A percentile compares a stretch with the other conserved stretches of the same genome.
Conservation (phyloP, 495 filamentous ascomycete species). For the Letharia columbiana region DNA sequence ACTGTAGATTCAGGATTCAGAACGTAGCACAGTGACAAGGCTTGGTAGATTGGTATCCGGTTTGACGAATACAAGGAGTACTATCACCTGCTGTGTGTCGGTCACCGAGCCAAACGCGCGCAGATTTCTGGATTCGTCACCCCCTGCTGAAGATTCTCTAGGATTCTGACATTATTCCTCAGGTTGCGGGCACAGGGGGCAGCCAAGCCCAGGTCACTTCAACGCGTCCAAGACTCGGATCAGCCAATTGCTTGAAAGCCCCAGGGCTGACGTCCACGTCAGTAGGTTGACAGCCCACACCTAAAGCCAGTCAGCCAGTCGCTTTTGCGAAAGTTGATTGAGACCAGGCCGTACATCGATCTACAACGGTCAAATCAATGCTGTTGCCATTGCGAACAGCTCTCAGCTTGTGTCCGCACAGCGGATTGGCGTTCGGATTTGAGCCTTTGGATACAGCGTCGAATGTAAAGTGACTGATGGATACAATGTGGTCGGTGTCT, state of each 20-base stretch:
- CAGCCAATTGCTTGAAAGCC: conserved; percentile 54
- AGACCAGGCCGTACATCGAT: conserved; percentile 47
- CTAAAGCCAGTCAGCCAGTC: conserved; percentile 7
- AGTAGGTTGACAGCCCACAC: conserved; percentile 47
- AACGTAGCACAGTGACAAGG: neutral
- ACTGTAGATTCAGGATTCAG: neutral
- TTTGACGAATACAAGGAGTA: neutral
- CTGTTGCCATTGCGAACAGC: conserved; percentile 44
- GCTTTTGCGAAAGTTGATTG: neutral
- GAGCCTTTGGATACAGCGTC: conserved; percentile 48
- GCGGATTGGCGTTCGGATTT: conserved; percentile 60
- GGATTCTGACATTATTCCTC: neutral
- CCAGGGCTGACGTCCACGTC: conserved; percentile 60
- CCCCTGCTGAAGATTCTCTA: too few species aligned
- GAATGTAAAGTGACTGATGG: conserved; percentile 58
- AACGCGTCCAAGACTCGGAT: conserved; percentile 49
- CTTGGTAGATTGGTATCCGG: neutral
- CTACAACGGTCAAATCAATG: conserved; percentile 63
- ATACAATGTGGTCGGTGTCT: conserved; percentile 49
- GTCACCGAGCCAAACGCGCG: neutral
- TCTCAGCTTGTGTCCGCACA: conserved; percentile 59
- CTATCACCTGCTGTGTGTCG: neutral
- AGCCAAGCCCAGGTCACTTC: conserved; percentile 62
- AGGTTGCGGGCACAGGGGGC: conserved; percentile 8
- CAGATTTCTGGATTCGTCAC: neutral